Evolutionary conservation across 345 rosid genomes (phyloP), one percentile per base, ranked within the genome.

Genomic region (Geranium brycei): DNA sequence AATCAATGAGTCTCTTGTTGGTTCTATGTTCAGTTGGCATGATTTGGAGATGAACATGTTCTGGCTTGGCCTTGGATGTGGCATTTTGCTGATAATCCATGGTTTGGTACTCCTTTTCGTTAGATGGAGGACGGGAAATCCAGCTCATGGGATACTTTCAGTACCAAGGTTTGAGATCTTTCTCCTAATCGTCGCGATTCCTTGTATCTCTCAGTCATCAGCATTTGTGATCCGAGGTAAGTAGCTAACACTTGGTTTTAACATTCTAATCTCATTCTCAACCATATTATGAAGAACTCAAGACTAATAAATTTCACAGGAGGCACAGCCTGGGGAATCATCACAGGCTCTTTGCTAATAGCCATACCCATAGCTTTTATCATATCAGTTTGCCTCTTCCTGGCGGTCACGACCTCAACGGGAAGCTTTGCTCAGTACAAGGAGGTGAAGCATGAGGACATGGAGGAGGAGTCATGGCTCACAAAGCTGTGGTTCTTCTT

Each of bases 21-120:
- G 55, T 67, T 71, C 55, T 31, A 57, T 72, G 59, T 51, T 59
- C 71, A 80, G 81, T 64, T 80, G 82, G 86, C 75, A 72, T 62
- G 80, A 82, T 66, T 59, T 82, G 73, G 79, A 65, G 67, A 72
- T 78, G 84, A 80, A 76, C 71, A 62, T 82, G 78, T 80, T 82
- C 71, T 80, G 84, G 82, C 79, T 80, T 68, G 77, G 76, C 10
- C 62, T 71, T 5, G 81, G 79, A 68, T 75, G 71, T 4, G 75
- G 75, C 40, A 74, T 70, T 68, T 71, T 78, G 67, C 65, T 80
- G 23, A 38, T 63, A 55, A 65, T 69, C 66, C 84, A 78, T 64
- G 57, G 40, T 15, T 60, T 66, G 51, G 41, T 67, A 40, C 28
- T 74, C 59, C 57, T 76, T 51, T 72, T 80, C 73, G 63, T 72